phyloP scores from a whole-genome alignment of 805 yeast species.

The Candida patagonica region DNA sequence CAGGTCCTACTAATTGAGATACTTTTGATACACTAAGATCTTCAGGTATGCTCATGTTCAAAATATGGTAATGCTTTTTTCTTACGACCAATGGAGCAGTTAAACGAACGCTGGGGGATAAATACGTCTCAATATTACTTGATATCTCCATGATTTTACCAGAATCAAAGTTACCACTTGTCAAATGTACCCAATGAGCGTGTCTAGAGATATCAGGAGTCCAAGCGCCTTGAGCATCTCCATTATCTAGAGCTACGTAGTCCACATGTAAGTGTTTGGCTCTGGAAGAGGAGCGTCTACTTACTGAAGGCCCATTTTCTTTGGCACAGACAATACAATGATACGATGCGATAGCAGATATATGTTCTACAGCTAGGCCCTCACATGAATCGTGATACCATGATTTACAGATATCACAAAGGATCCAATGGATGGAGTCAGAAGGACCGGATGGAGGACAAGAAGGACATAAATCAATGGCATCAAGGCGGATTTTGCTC shows the following conservation, averaged over 20 bases:
- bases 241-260: slow-evolving; percentile 71
- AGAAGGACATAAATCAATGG: too few relatives aligned
- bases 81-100: slow-evolving; percentile 40
- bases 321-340: slow-evolving; percentile 46
- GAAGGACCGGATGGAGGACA: too few relatives aligned
- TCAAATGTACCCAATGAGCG: not conserved
- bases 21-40: slow-evolving; percentile 47
- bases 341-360: slow-evolving; percentile 35
- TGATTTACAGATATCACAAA: slow-evolving; percentile 43
- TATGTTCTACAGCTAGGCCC: slow-evolving; percentile 28
- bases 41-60: slow-evolving; percentile 49
- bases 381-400: slow-evolving; percentile 51
- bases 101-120: slow-evolving; percentile 9
- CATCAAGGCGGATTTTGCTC: too few relatives aligned
- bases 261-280: slow-evolving; percentile 51
- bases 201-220: slow-evolving; percentile 45
- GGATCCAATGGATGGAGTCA: slow-evolving; percentile 36
- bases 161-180: not conserved
- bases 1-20: slow-evolving; percentile 51
- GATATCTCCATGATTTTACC: not conserved
- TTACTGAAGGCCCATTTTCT: slow-evolving; percentile 40
- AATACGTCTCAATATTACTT: slow-evolving; percentile 30
- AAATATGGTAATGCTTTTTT: slow-evolving; percentile 18
- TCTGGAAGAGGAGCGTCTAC: slow-evolving; percentile 47
- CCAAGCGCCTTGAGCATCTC: slow-evolving; percentile 41